Percentiles rank a stretch among this genome's conserved stretches.
Evolutionary conservation across 352 stramenopile species (phyloP).

Genomic region (Phytophthora kernoviae): DNA sequence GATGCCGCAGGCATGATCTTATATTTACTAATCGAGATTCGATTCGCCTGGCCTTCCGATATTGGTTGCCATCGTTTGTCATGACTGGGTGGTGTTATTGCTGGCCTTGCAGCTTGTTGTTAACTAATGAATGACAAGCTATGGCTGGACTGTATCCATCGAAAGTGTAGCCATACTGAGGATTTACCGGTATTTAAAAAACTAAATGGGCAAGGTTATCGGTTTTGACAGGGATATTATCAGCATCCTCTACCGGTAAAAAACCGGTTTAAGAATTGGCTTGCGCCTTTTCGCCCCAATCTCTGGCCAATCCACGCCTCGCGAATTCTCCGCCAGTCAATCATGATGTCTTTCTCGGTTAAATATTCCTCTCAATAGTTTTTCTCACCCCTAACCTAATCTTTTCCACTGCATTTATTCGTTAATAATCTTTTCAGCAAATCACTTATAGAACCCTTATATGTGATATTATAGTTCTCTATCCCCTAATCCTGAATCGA

Average conservation of each 20-base stretch:
- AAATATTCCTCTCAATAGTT: not conserved
- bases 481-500: too few species aligned
- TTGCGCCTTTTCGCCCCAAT: too few species aligned
- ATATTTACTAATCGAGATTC: slow-evolving; percentile 65
- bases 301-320: too few species aligned
- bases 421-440: not conserved
- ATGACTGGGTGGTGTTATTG: slow-evolving; percentile 1
- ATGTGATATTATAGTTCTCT: too few species aligned
- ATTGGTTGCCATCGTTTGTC: slow-evolving; percentile 5
- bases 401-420: not conserved
- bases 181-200: not conserved
- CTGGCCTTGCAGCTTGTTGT: not conserved
- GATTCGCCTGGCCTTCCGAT: slow-evolving; percentile 31
- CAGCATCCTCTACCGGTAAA: too few species aligned
- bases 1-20: slow-evolving; percentile 54
- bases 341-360: not conserved
- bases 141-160: not conserved
- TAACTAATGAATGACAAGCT: too few species aligned
- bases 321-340: slow-evolving; percentile 38
- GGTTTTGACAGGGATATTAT: too few species aligned
- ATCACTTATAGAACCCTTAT: too few species aligned
- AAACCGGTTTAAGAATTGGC: too few species aligned
- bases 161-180: not conserved
- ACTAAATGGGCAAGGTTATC: too few species aligned
- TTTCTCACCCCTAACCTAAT: slow-evolving; percentile 5